Conservation (phyloP, 805 yeast genomes). For the Metschnikowia drakensbergensis region DNA sequence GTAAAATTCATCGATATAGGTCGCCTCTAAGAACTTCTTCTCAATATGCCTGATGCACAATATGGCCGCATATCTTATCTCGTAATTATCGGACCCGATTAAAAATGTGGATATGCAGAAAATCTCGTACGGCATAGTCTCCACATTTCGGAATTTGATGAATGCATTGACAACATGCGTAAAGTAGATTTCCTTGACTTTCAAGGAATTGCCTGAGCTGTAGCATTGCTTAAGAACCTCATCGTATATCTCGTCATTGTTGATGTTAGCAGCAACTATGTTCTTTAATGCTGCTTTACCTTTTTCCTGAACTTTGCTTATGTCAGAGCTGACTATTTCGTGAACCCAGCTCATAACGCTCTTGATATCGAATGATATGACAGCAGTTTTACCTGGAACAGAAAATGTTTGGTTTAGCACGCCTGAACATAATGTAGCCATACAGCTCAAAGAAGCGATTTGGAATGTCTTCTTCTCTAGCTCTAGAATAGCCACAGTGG, state of each 20-base stretch:
- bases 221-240: conserved; percentile 75
- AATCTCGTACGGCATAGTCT: conserved; percentile 53
- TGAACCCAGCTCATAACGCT: conserved; percentile 79
- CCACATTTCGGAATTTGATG: conserved; percentile 12
- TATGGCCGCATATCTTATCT: conserved; percentile 70
- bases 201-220: conserved; percentile 44
- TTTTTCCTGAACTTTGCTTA: conserved; percentile 52
- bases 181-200: conserved; percentile 66
- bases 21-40: conserved; percentile 38
- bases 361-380: conserved; percentile 66
- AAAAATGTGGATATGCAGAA: conserved; percentile 75
- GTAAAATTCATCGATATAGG: conserved; percentile 53
- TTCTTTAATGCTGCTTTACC: conserved; percentile 73
- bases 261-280: conserved; percentile 57
- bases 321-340: conserved; percentile 57
- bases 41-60: conserved; percentile 68
- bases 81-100: conserved; percentile 66
- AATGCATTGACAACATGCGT: conserved; percentile 65
- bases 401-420: conserved; percentile 50
- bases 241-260: conserved; percentile 46
- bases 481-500: conserved; percentile 73
- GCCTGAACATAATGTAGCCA: conserved; percentile 82
- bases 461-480: conserved; percentile 71
- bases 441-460: conserved; percentile 69
- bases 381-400: conserved; percentile 45